Percentiles rank a stretch among this genome's conserved stretches.
These are phyloP conservation scores for Vigna radiata DNA, from an alignment of 306 rosid genomes.

Conservation along the genomic window DNA sequence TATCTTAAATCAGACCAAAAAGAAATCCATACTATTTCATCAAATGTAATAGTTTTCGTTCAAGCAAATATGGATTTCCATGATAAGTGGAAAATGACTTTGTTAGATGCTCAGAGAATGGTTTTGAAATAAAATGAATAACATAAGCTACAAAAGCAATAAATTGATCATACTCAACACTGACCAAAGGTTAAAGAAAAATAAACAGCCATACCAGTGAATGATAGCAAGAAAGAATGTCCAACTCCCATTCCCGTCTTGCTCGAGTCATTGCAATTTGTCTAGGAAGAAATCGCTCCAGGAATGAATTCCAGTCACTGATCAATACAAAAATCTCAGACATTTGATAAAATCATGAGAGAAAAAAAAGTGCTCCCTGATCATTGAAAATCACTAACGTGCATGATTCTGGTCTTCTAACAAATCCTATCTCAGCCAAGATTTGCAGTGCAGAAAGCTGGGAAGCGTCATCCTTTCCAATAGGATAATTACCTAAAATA, in stretches of 20 bases:
- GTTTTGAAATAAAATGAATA: conserved; percentile 19
- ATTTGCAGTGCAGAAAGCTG: conserved; percentile 93
- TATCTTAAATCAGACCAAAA: conserved; percentile 13
- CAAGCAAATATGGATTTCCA: conserved; percentile 6
- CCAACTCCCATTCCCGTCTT: conserved; percentile 93
- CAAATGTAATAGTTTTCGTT: conserved; percentile 15
- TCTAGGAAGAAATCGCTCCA: conserved; percentile 85
- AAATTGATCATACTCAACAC: conserved; percentile 12
- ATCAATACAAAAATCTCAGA: conserved; percentile 38
- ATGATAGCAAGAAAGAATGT: conserved; percentile 84
- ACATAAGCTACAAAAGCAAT: conserved; percentile 9
- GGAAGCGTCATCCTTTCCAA: conserved; percentile 93
- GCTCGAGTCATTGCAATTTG: conserved; percentile 93
- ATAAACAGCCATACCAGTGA: conserved; percentile 63
- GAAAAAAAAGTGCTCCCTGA: not conserved
- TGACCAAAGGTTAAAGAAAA: conserved; percentile 26
- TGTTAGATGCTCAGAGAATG: not conserved
- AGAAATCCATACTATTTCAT: conserved; percentile 30
- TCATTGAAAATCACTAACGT: conserved; percentile 60
- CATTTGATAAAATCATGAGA: conserved; percentile 7
- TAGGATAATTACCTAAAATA: conserved; percentile 90
- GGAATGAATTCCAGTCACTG: conserved; percentile 93
- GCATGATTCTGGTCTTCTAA: conserved; percentile 80
- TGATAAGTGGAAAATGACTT: conserved; percentile 13
- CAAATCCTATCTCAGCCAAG: conserved; percentile 84